phyloP scores from a whole-genome alignment of 257 asterid genomes.

The Orobanche coerulescens region DNA sequence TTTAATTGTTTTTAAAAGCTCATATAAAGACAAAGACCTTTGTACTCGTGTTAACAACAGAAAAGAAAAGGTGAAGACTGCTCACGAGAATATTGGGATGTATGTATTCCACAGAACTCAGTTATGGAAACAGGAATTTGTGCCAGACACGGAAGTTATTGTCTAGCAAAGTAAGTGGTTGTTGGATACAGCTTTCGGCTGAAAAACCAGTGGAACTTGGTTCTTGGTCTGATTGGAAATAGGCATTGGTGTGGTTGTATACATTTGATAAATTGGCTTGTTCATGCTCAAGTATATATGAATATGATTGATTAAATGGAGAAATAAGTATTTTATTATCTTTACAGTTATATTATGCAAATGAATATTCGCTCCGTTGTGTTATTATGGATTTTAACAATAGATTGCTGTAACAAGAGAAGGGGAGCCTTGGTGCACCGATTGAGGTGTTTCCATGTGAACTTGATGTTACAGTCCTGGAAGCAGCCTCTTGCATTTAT shows the following conservation, averaged over 20 bases:
- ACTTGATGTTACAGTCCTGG: no score
- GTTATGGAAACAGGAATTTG: no score
- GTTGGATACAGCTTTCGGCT: slow-evolving; percentile 13
- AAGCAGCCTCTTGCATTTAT: no score
- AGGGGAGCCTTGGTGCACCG: no score
- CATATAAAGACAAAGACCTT: no score
- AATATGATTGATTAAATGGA: neutral
- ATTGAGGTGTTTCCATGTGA: no score
- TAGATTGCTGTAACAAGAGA: no score
- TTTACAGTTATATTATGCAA: slow-evolving; percentile 16
- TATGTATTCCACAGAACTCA: no score
- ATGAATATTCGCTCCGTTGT: neutral
- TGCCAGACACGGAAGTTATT: neutral
- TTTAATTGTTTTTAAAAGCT: slow-evolving; percentile 7
- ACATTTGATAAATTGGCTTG: neutral
- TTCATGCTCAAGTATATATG: slow-evolving; percentile 17
- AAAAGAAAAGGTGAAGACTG: no score
- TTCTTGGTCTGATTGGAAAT: slow-evolving; percentile 13
- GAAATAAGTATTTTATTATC: slow-evolving; percentile 10
- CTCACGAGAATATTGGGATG: no score
- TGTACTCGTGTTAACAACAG: no score
- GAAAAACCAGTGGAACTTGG: neutral
- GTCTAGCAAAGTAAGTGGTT: neutral
- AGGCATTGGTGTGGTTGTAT: slow-evolving; percentile 3
- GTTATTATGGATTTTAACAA: no score